These are phyloP conservation scores for Cryoendolithus antarcticus DNA, from an alignment of 2,329 filamentous ascomycete genomes.

Conservation along the genomic window DNA sequence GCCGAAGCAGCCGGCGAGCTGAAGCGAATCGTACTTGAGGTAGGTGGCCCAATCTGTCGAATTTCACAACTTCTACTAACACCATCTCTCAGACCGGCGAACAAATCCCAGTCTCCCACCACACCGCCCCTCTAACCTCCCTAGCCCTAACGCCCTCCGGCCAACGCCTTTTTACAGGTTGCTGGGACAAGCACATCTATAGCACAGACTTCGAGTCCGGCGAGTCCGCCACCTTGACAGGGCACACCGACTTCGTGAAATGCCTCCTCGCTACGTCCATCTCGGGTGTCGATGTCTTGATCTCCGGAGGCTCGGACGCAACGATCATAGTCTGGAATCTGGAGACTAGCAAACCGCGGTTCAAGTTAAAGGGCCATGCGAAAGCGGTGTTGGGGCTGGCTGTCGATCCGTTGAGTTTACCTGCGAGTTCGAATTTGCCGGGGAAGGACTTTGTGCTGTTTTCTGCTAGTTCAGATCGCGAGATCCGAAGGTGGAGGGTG, in stretches of 20 bases:
- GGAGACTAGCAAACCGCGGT: constrained; percentile 52
- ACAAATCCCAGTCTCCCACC: constrained; percentile 44
- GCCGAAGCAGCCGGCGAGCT: constrained; percentile 80
- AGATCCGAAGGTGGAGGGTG: constrained; percentile 68
- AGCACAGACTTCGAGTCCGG: constrained; percentile 53
- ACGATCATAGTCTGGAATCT: constrained; percentile 65
- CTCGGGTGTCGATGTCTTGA: constrained; percentile 42
- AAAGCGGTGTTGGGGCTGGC: constrained; percentile 70
- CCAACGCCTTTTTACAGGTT: constrained; percentile 65
- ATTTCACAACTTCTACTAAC: constrained; percentile 32
- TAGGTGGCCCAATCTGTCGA: constrained; percentile 43
- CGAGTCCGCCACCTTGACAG: constrained; percentile 22
- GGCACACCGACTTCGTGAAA: constrained; percentile 89
- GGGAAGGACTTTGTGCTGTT: constrained; percentile 45
- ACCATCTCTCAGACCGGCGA: constrained; percentile 3
- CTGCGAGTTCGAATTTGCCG: constrained; percentile 15
- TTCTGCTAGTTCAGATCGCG: constrained; percentile 53
- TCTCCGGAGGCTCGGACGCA: constrained; percentile 36
- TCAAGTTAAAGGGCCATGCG: constrained; percentile 64
- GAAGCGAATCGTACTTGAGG: constrained; percentile 61
- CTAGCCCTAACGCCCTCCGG: constrained; percentile 47
- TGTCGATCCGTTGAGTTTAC: constrained; percentile 53
- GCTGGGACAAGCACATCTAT: constrained; percentile 90
- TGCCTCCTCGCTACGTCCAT: constrained; percentile 53
- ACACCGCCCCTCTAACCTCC: constrained; percentile 67